Percentiles rank a stretch among this genome's conserved stretches.
phyloP scores from a whole-genome alignment of 1,284 basidiomycete genomes.

The Crepidotus sp. region DNA sequence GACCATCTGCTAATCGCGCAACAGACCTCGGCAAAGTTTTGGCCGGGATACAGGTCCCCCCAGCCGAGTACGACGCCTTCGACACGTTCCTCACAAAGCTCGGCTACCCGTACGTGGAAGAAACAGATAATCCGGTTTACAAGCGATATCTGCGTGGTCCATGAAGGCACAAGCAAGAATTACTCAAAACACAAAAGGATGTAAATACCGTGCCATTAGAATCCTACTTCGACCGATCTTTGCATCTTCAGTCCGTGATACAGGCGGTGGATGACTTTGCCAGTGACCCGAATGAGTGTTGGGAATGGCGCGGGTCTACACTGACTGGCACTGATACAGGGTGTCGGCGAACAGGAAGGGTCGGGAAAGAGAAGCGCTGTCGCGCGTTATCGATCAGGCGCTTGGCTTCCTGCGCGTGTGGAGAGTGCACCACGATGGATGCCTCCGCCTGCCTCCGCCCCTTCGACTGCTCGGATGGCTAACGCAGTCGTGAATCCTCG shows the following conservation, averaged over 20 bases:
- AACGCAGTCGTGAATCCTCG: conserved; percentile 33
- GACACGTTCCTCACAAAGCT: conserved; percentile 69
- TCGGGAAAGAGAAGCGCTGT: conserved; percentile 3
- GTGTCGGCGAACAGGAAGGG: background rate
- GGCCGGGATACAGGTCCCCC: conserved; percentile 89
- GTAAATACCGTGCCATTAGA: background rate
- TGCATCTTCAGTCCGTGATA: conserved; percentile 1
- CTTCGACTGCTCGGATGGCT: conserved; percentile 23
- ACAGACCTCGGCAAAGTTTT: conserved; percentile 86
- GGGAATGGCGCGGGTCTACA: background rate
- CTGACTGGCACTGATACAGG: background rate
- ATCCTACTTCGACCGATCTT: conserved; percentile 1
- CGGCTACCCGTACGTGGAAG: conserved; percentile 86
- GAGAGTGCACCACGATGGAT: conserved; percentile 1
- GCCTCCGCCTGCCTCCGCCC: background rate
- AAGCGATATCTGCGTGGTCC: conserved; percentile 48
- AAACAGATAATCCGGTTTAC: conserved; percentile 87
- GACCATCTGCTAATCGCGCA: conserved; percentile 2
- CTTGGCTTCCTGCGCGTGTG: background rate
- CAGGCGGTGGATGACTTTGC: conserved; percentile 1
- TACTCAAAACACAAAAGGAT: too few relatives aligned
- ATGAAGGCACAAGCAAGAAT: conserved; percentile 8
- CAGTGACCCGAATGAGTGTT: conserved; percentile 1
- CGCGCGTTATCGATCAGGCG: background rate
- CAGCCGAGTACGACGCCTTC: conserved; percentile 56